phyloP scores from a whole-genome alignment of 176 grass and related monocot genomes.

The Bolboschoenus planiculmis region DNA sequence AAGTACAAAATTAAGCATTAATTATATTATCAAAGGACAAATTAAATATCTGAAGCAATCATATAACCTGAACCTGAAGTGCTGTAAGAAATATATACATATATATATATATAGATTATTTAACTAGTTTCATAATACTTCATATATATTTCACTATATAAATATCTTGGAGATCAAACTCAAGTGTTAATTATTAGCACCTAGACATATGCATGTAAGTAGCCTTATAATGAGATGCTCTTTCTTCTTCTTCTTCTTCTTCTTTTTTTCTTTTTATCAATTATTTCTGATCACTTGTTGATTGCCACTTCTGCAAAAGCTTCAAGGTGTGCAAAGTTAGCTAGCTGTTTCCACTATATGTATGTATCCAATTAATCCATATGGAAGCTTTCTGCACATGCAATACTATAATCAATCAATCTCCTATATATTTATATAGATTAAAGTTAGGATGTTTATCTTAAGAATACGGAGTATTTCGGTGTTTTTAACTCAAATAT shows the following conservation, averaged over 20 bases:
- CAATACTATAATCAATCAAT: background rate
- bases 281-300: background rate
- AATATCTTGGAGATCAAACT: background rate
- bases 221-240: background rate
- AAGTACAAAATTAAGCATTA: background rate
- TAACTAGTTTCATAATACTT: too few relatives aligned
- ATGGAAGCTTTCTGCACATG: background rate
- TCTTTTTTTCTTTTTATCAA: background rate
- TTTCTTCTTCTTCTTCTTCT: background rate
- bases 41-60: too few relatives aligned
- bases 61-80: too few relatives aligned
- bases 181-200: background rate
- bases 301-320: background rate
- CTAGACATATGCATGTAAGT: background rate
- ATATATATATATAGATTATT: too few relatives aligned
- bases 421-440: too few relatives aligned
- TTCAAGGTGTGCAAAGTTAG: background rate
- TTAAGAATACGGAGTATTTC: too few relatives aligned
- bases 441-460: too few relatives aligned
- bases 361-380: background rate
- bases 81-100: too few relatives aligned
- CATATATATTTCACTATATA: background rate
- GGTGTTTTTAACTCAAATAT: too few relatives aligned
- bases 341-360: background rate
- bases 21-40: background rate